These are phyloP conservation scores for Pyrus hybrid DNA, from an alignment of 331 rosid genomes.

Conservation along the genomic window DNA sequence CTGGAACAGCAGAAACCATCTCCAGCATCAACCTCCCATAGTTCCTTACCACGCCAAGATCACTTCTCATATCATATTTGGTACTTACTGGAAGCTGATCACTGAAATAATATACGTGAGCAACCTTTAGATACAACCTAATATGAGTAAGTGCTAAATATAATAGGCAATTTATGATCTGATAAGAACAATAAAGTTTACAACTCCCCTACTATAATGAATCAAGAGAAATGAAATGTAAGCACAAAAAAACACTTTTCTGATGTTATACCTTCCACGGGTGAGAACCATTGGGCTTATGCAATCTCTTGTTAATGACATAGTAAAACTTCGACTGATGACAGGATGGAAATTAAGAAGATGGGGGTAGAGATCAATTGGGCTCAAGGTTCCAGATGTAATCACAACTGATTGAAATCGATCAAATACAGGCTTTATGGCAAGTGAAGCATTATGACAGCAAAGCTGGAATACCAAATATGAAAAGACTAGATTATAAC, in stretches of 20 bases:
- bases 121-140: background rate
- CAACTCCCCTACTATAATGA: background rate
- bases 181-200: background rate
- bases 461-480: slow-evolving; percentile 61
- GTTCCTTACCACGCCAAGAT: slow-evolving; percentile 88
- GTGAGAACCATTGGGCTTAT: slow-evolving; percentile 99
- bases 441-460: slow-evolving; percentile 97
- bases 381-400: slow-evolving; percentile 95
- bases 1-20: slow-evolving; percentile 97
- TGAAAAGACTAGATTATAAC: slow-evolving; percentile 10
- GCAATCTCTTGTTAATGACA: slow-evolving; percentile 97
- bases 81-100: slow-evolving; percentile 98
- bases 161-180: background rate
- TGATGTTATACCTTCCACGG: slow-evolving; percentile 69
- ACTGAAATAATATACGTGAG: slow-evolving; percentile 40
- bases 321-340: slow-evolving; percentile 91
- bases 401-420: slow-evolving; percentile 93
- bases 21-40: slow-evolving; percentile 91
- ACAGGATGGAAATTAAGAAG: slow-evolving; percentile 92
- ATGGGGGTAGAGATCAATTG: slow-evolving; percentile 89
- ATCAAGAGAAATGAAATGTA: background rate
- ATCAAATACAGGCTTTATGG: slow-evolving; percentile 93
- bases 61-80: slow-evolving; percentile 97
- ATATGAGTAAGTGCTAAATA: background rate
- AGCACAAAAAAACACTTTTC: background rate